phyloP scores from a whole-genome alignment of 352 stramenopile species.

The Pythium phragmitis region DNA sequence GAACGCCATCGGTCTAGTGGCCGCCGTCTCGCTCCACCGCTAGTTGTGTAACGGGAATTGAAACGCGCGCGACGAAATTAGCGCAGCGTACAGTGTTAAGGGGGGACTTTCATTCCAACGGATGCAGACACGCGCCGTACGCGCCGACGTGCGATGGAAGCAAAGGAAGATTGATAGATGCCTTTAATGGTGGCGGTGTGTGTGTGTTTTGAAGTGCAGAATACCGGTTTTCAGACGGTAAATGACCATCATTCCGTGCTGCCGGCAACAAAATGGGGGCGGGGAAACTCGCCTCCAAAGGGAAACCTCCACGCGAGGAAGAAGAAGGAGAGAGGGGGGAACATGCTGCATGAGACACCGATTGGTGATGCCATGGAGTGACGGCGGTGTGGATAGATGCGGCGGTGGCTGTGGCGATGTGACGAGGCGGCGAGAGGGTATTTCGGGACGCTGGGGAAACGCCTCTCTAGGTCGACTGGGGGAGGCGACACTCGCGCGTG shows the following conservation, averaged over 20 bases:
- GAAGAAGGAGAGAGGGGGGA: neutral
- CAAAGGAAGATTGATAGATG: neutral
- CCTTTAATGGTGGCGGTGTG: neutral
- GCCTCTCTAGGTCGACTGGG: neutral
- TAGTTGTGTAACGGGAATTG: neutral
- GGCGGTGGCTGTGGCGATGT: neutral
- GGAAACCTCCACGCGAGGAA: neutral
- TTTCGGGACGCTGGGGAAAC: neutral
- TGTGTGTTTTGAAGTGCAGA: neutral
- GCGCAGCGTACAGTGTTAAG: neutral
- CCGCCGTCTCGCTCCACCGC: too few species aligned
- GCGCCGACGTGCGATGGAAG: neutral
- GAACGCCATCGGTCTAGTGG: conserved; percentile 1
- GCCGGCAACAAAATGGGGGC: neutral
- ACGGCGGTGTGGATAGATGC: neutral
- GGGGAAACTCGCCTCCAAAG: neutral
- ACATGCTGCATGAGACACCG: neutral
- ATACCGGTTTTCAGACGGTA: conserved; percentile 1
- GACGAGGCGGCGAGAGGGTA: neutral
- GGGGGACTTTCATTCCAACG: neutral
- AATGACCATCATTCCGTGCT: neutral
- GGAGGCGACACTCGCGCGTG: too few species aligned
- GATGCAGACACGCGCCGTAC: neutral
- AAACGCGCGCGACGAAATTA: neutral
- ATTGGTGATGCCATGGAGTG: neutral